Evolutionary conservation across 2,329 filamentous ascomycete genomes (phyloP).

Genomic region (Arthroderma sp.): DNA sequence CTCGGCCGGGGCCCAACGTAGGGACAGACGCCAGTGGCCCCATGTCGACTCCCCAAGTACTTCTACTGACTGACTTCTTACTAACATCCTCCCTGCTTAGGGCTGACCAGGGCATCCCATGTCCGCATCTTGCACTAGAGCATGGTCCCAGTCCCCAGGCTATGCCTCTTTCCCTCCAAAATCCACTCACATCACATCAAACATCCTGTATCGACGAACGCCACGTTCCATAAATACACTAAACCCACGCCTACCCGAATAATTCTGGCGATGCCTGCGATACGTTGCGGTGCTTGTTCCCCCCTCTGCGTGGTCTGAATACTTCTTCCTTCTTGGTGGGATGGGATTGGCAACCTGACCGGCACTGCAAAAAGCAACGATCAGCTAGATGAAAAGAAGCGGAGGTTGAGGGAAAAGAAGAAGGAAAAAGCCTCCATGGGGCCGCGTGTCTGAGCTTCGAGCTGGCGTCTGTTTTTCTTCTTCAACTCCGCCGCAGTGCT

Average conservation of each 20-base stretch:
- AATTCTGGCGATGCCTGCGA: background rate
- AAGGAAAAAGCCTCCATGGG: background rate
- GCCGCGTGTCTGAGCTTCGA: conserved; percentile 2
- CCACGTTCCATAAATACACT: conserved; percentile 4
- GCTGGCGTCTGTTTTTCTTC: background rate
- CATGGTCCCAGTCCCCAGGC: conserved; percentile 1
- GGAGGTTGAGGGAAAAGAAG: background rate
- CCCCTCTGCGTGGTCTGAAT: background rate
- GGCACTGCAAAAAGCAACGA: background rate
- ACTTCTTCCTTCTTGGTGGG: background rate
- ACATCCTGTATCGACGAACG: background rate
- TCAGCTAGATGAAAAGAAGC: background rate
- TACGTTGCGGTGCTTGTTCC: background rate
- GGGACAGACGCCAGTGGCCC: background rate
- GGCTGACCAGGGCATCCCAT: conserved; percentile 5
- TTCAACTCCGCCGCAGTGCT: background rate
- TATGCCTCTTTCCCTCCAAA: background rate
- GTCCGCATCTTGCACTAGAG: background rate
- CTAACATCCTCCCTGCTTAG: too few relatives aligned
- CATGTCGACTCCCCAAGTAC: background rate
- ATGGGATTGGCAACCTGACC: background rate
- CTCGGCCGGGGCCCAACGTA: background rate
- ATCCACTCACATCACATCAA: background rate
- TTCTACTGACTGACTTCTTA: too few relatives aligned
- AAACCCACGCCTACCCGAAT: conserved; percentile 4